phyloP scores from a whole-genome alignment of 352 stramenopile genomes.

The Globisporangium parvum region DNA sequence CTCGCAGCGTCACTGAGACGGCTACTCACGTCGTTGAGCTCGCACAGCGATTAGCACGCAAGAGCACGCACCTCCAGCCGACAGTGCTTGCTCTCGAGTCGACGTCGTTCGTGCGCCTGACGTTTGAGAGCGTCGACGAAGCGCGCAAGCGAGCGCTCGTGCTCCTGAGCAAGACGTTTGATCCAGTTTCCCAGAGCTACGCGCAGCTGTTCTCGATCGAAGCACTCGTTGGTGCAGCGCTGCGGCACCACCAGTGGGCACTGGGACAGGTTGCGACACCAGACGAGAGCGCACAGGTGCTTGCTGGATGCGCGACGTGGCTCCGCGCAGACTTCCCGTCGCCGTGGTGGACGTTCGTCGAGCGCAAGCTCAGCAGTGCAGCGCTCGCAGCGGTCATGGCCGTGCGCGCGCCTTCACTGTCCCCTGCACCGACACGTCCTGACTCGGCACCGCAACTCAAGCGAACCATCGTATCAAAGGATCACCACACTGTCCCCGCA shows the following conservation, averaged over 20 bases:
- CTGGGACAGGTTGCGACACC: conserved; percentile 31
- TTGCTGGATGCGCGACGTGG: conserved; percentile 28
- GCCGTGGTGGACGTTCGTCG: conserved; percentile 31
- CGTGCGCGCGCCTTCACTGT: background rate
- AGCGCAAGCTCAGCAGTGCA: conserved; percentile 17
- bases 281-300: conserved; percentile 25
- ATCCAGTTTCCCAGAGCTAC: conserved; percentile 48
- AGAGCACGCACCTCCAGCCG: conserved; percentile 18
- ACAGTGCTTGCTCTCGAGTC: conserved; percentile 18
- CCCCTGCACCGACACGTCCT: background rate
- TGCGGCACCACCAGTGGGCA: conserved; percentile 64
- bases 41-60: conserved; percentile 23
- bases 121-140: conserved; percentile 66
- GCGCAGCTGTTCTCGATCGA: conserved; percentile 60
- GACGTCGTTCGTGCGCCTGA: conserved; percentile 60
- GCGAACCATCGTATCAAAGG: background rate
- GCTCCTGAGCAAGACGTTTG: conserved; percentile 72
- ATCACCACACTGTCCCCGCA: background rate
- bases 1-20: conserved; percentile 28
- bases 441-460: conserved; percentile 8
- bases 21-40: conserved; percentile 40
- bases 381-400: conserved; percentile 5
- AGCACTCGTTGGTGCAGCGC: conserved; percentile 34
- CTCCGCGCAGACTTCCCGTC: conserved; percentile 44
- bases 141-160: conserved; percentile 57